Percentiles rank a stretch among this genome's conserved stretches.
Conservation (phyloP, 1,284 basidiomycete genomes). For the Heliocybe sulcata region DNA sequence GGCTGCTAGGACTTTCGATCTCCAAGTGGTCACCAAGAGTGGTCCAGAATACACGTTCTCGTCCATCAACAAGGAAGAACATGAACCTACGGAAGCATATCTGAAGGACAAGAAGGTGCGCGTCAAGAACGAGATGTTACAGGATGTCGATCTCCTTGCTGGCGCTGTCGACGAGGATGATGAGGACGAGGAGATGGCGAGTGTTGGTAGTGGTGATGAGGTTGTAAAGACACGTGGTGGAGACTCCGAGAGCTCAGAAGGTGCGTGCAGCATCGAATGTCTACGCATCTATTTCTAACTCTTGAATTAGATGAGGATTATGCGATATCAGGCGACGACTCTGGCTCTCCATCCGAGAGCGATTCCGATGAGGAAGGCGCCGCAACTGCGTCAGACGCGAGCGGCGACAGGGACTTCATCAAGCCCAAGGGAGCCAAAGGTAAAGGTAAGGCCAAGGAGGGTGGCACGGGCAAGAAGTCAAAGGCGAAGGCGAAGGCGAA, state of each 20-base stretch:
- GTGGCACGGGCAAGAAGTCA: slow-evolving; percentile 29
- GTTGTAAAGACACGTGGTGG: slow-evolving; percentile 43
- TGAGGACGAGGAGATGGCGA: slow-evolving; percentile 83
- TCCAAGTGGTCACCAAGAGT: slow-evolving; percentile 82
- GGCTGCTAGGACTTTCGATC: slow-evolving; percentile 91
- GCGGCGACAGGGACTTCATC: slow-evolving; percentile 59
- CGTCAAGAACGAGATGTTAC: slow-evolving; percentile 95
- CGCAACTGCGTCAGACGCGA: slow-evolving; percentile 75
- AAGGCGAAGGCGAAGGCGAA: slow-evolving; percentile 36
- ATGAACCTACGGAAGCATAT: slow-evolving; percentile 81
- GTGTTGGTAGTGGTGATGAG: slow-evolving; percentile 69
- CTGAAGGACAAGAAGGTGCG: slow-evolving; percentile 88
- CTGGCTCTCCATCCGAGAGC: slow-evolving; percentile 74
- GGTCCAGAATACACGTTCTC: slow-evolving; percentile 87
- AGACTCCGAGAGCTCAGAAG: slow-evolving; percentile 79
- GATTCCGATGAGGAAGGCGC: slow-evolving; percentile 68
- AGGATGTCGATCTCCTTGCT: slow-evolving; percentile 73
- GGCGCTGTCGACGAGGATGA: slow-evolving; percentile 61
- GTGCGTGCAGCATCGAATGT: slow-evolving; percentile 30
- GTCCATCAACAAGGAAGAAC: slow-evolving; percentile 94
- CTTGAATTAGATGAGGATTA: slow-evolving; percentile 76
- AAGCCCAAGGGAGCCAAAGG: slow-evolving; percentile 30
- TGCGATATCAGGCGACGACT: slow-evolving; percentile 75
- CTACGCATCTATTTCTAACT: slow-evolving; percentile 1
- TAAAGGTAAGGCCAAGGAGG: slow-evolving; percentile 31